These are phyloP conservation scores for Phytophthora pinifolia DNA, from an alignment of 352 stramenopile species.

Conservation along the genomic window DNA sequence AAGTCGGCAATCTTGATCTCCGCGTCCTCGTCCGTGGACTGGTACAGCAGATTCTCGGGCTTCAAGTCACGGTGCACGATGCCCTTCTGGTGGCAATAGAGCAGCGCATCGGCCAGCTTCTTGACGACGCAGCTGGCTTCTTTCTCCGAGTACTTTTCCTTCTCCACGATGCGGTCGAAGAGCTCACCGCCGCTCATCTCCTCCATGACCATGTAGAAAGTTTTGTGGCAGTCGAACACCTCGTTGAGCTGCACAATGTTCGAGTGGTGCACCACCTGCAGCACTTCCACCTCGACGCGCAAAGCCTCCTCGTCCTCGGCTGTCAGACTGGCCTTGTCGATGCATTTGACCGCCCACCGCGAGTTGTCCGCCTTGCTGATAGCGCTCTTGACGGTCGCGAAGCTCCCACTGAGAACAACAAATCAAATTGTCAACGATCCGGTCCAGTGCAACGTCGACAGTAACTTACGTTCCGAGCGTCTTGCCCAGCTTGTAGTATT, in stretches of 20 bases:
- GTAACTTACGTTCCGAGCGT: constrained; percentile 82
- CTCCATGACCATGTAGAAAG: constrained; percentile 93
- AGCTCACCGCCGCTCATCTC: constrained; percentile 91
- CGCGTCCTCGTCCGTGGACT: constrained; percentile 83
- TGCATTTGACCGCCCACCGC: constrained; percentile 84
- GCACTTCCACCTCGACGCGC: constrained; percentile 80
- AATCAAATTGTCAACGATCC: constrained; percentile 3
- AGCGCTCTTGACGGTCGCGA: constrained; percentile 84
- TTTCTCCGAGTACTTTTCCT: constrained; percentile 91
- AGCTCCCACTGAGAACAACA: constrained; percentile 57
- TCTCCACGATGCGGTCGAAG: constrained; percentile 92
- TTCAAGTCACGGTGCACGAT: constrained; percentile 93
- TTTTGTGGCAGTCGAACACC: constrained; percentile 88
- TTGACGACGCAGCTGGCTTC: constrained; percentile 85
- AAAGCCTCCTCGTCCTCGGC: constrained; percentile 83
- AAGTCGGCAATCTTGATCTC: constrained; percentile 95
- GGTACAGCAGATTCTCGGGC: constrained; percentile 90
- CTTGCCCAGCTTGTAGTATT: constrained; percentile 90
- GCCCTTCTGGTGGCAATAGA: constrained; percentile 87
- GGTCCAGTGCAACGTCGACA: background rate
- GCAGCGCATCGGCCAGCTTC: constrained; percentile 79
- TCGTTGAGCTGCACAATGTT: constrained; percentile 91
- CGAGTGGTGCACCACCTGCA: constrained; percentile 78
- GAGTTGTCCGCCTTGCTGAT: constrained; percentile 77
- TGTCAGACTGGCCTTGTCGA: constrained; percentile 79